Conservation (phyloP, 2,329 filamentous ascomycete species). For the Penicillium rolfsii region DNA sequence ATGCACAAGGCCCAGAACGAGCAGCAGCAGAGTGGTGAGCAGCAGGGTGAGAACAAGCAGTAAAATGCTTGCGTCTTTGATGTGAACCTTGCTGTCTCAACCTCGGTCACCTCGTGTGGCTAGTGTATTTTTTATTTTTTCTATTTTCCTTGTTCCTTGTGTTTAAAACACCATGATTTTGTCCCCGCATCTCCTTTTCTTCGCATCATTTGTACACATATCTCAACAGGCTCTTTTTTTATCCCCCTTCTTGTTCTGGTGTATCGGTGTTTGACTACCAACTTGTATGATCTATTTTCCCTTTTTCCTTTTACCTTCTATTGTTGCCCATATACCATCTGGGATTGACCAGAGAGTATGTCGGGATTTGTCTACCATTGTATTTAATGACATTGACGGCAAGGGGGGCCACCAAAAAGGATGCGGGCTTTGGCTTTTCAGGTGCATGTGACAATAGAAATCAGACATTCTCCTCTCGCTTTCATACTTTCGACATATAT, state of each 20-base stretch:
- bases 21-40: slow-evolving; percentile 56
- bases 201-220: slow-evolving; percentile 47
- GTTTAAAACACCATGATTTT: slow-evolving; percentile 28
- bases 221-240: slow-evolving; percentile 26
- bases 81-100: slow-evolving; percentile 42
- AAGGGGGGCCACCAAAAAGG: slow-evolving; percentile 41
- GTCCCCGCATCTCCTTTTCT: slow-evolving; percentile 30
- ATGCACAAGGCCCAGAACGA: slow-evolving; percentile 95
- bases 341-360: slow-evolving; percentile 27
- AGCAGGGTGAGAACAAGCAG: slow-evolving; percentile 68
- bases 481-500: slow-evolving; percentile 11
- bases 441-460: slow-evolving; percentile 45
- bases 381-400: slow-evolving; percentile 47
- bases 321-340: slow-evolving; percentile 33
- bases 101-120: slow-evolving; percentile 24
- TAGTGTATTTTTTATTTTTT: slow-evolving; percentile 34
- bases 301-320: slow-evolving; percentile 25
- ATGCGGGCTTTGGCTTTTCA: slow-evolving; percentile 36
- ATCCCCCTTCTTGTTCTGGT: slow-evolving; percentile 38
- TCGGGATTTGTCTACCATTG: slow-evolving; percentile 41
- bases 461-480: slow-evolving; percentile 48
- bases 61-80: slow-evolving; percentile 24
- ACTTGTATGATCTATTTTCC: slow-evolving; percentile 30
- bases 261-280: slow-evolving; percentile 42
- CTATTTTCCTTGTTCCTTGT: slow-evolving; percentile 29